Evolutionary conservation across 2,329 filamentous ascomycete genomes (phyloP), one percentile per base, ranked within the genome.

Genomic region (Alternaria postmessia): DNA sequence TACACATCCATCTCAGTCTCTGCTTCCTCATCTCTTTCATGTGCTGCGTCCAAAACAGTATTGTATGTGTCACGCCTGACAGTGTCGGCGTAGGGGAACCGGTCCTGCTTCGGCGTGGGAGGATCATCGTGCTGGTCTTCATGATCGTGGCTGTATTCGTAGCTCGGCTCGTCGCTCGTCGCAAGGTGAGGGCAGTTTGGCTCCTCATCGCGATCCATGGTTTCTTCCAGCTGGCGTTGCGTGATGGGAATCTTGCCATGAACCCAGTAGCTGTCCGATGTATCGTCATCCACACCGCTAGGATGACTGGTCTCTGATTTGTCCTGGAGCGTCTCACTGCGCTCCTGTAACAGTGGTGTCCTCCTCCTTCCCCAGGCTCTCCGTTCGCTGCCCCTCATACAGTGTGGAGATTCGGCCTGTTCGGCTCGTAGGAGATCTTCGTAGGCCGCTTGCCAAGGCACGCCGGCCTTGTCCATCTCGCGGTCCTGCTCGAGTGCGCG

Each of bases 361-460:
- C 36, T 47, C 30, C 30, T 59, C 41, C 65, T 65, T 46, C 63
- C 63, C 26, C 43, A 55, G 51, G 49, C 5, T 43, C 61, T 41
- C 39, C 24, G 30, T 20, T 49, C 51, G 6, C 28, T 18, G 7
- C 42, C 57, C 30, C 30, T 53, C 58, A 54, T 57, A 18, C 54
- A 53, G 20, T 57, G 44, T 24, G 43, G 42, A 8, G 48, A 9
- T 11, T 63, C 51, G 44, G 68, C 63, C 22, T 65, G 57, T 41
- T 71, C 61, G 5, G 85, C 76, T 48, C 80, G 80, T 16, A 88
- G 65, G 9, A 89, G 79, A 65, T 89, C 87, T 66, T 88, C 86
- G 65, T 87, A 88, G 0, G 87, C 86, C 51, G 84, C 82, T 16
- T 84, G 80, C 86, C 86, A 88, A 32, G 80, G 79, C 48, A 77